Evolutionary conservation across 495 filamentous ascomycete genomes (phyloP), one percentile per base, ranked within the genome.

Genomic region (Physcia stellaris): DNA sequence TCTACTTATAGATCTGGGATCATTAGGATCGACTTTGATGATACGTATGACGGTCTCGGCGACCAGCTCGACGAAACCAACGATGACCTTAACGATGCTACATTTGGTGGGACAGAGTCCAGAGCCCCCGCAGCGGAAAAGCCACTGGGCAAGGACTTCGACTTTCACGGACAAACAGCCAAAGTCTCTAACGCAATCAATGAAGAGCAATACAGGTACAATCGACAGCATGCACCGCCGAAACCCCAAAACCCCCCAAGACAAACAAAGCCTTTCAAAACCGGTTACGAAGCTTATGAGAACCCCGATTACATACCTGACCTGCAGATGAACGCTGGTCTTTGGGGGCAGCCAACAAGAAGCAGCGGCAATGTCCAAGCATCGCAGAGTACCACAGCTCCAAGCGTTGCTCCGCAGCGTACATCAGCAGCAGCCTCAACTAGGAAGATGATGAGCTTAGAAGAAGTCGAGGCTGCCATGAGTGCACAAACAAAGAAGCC

Each of bases 41-140:
- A 99, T 50, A 96, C 90, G 21, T 96, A 99, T 55, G 92, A 99
- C 60, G 90, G 90, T 2, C 67, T 96, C 16, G 90, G 86, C 3
- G 83, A 94, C 57, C 76, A 83, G 55, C 74, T 99, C 22, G 80
- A 94, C 49, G 87, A 96, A 52, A 81, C 84, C 13, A 82, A 87
- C 49, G 90, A 99, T 64, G 85, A 70, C 29, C 85, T 95, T 68
- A 99, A 99, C 59, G 85, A 95, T 50, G 92, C 94, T 55, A 99
- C 90, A n/a, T 99, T 99, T 50, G 90, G 90, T 40, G 64, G 56
- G 37, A 67, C 53, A 10, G 56, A 53, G 27, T 48, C 42, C 23
- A 49, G 43, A 26, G 56, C 48, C 18, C 60, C 51, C 32, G 51
- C 53, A 24, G 56, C 56, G 40, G 44, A 53, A 7, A 48, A 71